Conservation (phyloP, 176 grass and related monocot species). For the Leersia perrieri region DNA sequence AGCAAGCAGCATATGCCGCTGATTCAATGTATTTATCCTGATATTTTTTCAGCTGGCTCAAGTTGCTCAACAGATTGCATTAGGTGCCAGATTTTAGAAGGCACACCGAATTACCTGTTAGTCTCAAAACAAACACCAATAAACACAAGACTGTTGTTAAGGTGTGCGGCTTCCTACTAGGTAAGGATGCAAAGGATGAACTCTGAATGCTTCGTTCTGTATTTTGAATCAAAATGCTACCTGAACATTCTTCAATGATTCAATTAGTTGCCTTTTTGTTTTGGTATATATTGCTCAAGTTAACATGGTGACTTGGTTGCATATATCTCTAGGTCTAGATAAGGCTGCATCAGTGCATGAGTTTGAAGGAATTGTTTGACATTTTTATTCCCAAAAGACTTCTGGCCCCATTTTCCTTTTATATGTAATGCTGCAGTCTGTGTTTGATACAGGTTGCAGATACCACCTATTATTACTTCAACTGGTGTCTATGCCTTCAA, state of each 20-base stretch:
- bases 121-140: not conserved
- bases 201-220: not conserved
- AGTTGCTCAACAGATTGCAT: not conserved
- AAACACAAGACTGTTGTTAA: not conserved
- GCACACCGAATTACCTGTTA: not conserved
- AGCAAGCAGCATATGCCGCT: slow-evolving; percentile 2
- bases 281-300: slow-evolving; percentile 1
- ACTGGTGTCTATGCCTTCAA: not conserved
- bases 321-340: not conserved
- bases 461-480: slow-evolving; percentile 10
- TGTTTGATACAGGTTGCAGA: slow-evolving; percentile 18
- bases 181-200: not conserved
- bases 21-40: not conserved
- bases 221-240: not conserved
- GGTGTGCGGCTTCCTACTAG: not conserved
- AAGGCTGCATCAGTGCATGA: not conserved
- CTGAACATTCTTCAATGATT: not conserved
- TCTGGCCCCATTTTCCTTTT: not conserved
- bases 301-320: not conserved
- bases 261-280: not conserved
- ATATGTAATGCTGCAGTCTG: not conserved
- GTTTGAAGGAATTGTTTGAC: not conserved
- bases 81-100: slow-evolving; percentile 16
- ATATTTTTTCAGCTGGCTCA: slow-evolving; percentile 15
- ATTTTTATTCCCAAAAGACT: not conserved